Conservation (phyloP, 1,139 yeast genomes). For the Debaryomyces subglobosus region DNA sequence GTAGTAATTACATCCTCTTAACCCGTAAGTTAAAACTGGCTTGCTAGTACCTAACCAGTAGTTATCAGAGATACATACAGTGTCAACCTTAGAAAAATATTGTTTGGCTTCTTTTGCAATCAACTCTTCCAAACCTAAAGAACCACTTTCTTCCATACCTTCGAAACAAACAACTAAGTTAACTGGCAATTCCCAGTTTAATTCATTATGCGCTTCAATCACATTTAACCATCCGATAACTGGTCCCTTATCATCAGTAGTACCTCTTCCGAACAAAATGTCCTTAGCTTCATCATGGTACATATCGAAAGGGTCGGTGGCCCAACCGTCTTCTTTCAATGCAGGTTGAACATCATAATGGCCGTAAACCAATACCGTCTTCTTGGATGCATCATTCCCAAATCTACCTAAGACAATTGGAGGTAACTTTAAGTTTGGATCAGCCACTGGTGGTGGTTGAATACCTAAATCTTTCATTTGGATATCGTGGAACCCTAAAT, state of each 20-base stretch:
- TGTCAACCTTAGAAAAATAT: constrained; percentile 87
- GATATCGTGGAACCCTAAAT: constrained; percentile 79
- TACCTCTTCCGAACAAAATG: constrained; percentile 86
- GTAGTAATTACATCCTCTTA: constrained; percentile 95
- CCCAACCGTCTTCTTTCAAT: constrained; percentile 89
- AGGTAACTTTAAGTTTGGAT: constrained; percentile 73
- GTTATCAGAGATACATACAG: constrained; percentile 95
- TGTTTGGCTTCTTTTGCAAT: constrained; percentile 74
- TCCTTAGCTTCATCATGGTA: constrained; percentile 59
- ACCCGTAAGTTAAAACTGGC: constrained; percentile 96
- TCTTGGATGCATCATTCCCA: constrained; percentile 78
- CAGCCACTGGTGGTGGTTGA: constrained; percentile 83
- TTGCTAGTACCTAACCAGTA: constrained; percentile 98
- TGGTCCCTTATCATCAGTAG: constrained; percentile 98
- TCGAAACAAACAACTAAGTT: constrained; percentile 91
- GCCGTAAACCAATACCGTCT: constrained; percentile 89
- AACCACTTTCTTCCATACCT: constrained; percentile 99
- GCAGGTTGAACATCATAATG: constrained; percentile 99
- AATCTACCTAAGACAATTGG: constrained; percentile 89
- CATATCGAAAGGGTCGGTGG: constrained; percentile 83
- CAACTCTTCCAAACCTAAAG: constrained; percentile 84
- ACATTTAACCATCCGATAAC: constrained; percentile 96
- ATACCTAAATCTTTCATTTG: constrained; percentile 80
- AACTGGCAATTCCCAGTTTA: constrained; percentile 89
- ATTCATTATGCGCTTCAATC: constrained; percentile 83